Evolutionary conservation across 345 rosid species (phyloP).

Genomic region (Xanthoceras sorbifolium): DNA sequence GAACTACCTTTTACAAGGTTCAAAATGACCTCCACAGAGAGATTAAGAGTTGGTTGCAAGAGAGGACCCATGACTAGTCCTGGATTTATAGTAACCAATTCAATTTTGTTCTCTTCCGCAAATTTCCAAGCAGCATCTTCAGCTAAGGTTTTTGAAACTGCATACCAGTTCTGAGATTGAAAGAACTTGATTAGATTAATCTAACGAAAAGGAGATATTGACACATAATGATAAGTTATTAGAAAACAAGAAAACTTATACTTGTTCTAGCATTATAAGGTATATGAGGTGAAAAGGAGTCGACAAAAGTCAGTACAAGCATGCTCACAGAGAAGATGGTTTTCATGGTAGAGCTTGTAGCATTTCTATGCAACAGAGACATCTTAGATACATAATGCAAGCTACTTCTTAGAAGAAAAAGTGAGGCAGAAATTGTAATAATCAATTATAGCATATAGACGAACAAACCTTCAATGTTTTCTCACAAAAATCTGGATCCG

Average conservation of each 20-base stretch:
- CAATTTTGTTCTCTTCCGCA: conserved; percentile 40
- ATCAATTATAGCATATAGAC: neutral
- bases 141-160: conserved; percentile 39
- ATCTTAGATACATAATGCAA: too few species aligned
- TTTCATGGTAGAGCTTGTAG: too few species aligned
- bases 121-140: conserved; percentile 44
- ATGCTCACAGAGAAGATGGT: too few species aligned
- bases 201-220: too few species aligned
- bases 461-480: conserved; percentile 27
- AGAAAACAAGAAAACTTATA: too few species aligned
- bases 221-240: too few species aligned
- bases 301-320: too few species aligned
- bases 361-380: too few species aligned
- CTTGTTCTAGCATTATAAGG: too few species aligned
- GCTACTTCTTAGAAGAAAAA: too few species aligned
- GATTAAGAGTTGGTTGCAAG: conserved; percentile 46
- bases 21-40: conserved; percentile 23
- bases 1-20: conserved; percentile 31
- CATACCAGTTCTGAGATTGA: conserved; percentile 17
- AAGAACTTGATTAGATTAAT: too few species aligned
- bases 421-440: neutral
- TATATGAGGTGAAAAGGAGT: too few species aligned
- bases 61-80: conserved; percentile 44
- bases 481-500: conserved; percentile 18
- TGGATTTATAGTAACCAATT: conserved; percentile 46